These are phyloP conservation scores for Claviceps quebecensis DNA, from an alignment of 2,329 filamentous ascomycete species.

Conservation along the genomic window DNA sequence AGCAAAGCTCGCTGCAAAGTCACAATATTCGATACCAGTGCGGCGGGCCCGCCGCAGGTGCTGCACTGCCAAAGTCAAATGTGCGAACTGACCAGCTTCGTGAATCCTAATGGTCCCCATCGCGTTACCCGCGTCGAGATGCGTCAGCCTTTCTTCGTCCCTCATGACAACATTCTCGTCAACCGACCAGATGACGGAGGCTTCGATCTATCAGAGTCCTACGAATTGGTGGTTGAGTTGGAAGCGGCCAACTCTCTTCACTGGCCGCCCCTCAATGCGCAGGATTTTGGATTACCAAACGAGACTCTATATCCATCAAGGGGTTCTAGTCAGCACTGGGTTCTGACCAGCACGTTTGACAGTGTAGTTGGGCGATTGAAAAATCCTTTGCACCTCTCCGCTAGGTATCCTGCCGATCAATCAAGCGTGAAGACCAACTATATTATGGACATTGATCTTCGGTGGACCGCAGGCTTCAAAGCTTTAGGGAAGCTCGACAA, in stretches of 20 bases:
- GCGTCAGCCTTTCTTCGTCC: constrained; percentile 35
- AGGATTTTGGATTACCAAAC: constrained; percentile 17
- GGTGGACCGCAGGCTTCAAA: constrained; percentile 29
- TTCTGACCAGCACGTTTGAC: constrained; percentile 26
- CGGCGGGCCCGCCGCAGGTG: constrained; percentile 22
- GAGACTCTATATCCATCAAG: constrained; percentile 9
- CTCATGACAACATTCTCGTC: constrained; percentile 36
- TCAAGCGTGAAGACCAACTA: constrained; percentile 25
- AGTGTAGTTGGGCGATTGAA: constrained; percentile 29
- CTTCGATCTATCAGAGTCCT: constrained; percentile 34
- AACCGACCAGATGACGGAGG: constrained; percentile 31
- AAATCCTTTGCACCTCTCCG: constrained; percentile 18
- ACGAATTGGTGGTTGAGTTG: constrained; percentile 37
- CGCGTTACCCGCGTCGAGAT: constrained; percentile 34
- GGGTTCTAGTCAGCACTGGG: constrained; percentile 19
- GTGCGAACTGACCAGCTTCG: constrained; percentile 37
- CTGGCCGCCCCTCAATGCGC: constrained; percentile 38
- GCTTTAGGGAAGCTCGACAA: constrained; percentile 22
- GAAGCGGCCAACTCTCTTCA: constrained; percentile 32
- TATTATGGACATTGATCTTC: constrained; percentile 33
- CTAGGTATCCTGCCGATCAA: constrained; percentile 12
- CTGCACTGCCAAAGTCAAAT: constrained; percentile 40
- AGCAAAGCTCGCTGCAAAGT: constrained; percentile 24
- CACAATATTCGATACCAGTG: constrained; percentile 21
- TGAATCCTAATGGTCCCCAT: constrained; percentile 31